These are phyloP conservation scores for Colletotrichum camelliae DNA, from an alignment of 2,329 filamentous ascomycete species.

Conservation along the genomic window DNA sequence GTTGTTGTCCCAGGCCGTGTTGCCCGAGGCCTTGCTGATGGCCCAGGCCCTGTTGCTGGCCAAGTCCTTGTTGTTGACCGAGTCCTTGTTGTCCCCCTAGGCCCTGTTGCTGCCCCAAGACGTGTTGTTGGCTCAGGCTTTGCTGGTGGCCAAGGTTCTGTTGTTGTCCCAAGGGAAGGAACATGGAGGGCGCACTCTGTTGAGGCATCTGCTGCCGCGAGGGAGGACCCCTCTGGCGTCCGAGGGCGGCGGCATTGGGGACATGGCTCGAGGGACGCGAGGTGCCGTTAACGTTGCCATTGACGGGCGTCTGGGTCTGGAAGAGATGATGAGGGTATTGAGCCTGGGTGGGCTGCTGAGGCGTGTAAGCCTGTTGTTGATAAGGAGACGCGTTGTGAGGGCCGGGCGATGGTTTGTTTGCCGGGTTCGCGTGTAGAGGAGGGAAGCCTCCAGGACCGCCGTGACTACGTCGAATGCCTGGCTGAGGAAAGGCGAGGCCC, in stretches of 20 bases:
- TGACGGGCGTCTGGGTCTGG: constrained; percentile 49
- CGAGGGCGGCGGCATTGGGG: constrained; percentile 51
- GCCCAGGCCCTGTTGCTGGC: constrained; percentile 15
- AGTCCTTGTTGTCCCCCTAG: constrained; percentile 12
- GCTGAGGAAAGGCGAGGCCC: constrained; percentile 58
- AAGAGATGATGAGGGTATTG: constrained; percentile 61
- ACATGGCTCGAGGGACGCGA: constrained; percentile 51
- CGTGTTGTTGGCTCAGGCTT: constrained; percentile 17
- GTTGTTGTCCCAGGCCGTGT: background rate
- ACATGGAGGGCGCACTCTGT: constrained; percentile 40
- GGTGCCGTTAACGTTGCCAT: constrained; percentile 54
- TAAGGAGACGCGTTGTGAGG: constrained; percentile 62
- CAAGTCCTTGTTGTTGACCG: constrained; percentile 9
- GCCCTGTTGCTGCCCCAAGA: constrained; percentile 16
- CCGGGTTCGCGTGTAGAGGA: constrained; percentile 53
- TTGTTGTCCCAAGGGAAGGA: constrained; percentile 31
- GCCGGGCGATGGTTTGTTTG: constrained; percentile 61
- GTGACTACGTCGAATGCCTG: constrained; percentile 50
- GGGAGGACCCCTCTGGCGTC: constrained; percentile 49
- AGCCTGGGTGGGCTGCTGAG: constrained; percentile 54
- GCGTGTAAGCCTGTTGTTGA: constrained; percentile 57
- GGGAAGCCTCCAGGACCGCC: constrained; percentile 38
- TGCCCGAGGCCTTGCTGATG: constrained; percentile 16
- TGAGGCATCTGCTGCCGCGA: constrained; percentile 52
- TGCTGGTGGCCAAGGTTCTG: constrained; percentile 20